Evolutionary conservation across 768 basidiomycete genomes (phyloP).

Genomic region (Lactarius akahatsu): DNA sequence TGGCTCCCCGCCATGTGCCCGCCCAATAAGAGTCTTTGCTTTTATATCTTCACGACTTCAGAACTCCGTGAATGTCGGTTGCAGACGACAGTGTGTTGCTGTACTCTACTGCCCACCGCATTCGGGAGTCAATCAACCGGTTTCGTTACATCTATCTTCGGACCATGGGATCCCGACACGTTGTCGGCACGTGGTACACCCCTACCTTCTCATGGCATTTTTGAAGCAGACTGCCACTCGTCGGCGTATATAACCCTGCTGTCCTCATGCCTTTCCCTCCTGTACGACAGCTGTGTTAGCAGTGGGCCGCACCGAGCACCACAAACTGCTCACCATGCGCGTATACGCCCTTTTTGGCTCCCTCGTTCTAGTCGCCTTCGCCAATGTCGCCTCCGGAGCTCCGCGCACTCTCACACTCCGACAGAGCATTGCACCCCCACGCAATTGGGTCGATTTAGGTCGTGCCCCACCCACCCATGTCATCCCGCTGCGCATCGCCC

Average conservation of each 20-base stretch:
- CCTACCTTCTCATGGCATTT: background rate
- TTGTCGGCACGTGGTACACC: background rate
- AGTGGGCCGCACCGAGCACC: background rate
- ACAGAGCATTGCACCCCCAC: slow-evolving; percentile 44
- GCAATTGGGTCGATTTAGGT: slow-evolving; percentile 47
- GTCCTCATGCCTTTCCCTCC: background rate
- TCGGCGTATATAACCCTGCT: background rate
- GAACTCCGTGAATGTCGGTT: background rate
- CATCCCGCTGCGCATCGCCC: slow-evolving; percentile 47
- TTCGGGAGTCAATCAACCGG: too few relatives aligned
- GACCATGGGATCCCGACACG: background rate
- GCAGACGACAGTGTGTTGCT: background rate
- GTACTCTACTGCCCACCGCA: background rate
- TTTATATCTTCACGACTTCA: background rate
- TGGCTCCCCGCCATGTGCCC: background rate
- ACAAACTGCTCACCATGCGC: background rate
- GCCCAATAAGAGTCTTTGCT: background rate
- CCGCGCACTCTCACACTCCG: slow-evolving; percentile 39
- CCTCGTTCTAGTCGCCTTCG: slow-evolving; percentile 6
- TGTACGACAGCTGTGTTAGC: background rate
- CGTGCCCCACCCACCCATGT: slow-evolving; percentile 46
- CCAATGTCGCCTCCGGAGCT: background rate
- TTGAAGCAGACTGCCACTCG: background rate
- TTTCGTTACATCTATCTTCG: too few relatives aligned
- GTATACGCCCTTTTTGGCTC: background rate